Evolutionary conservation across 192 early-diverging fungal species (phyloP).

Genomic region (Entomortierella lignicola): DNA sequence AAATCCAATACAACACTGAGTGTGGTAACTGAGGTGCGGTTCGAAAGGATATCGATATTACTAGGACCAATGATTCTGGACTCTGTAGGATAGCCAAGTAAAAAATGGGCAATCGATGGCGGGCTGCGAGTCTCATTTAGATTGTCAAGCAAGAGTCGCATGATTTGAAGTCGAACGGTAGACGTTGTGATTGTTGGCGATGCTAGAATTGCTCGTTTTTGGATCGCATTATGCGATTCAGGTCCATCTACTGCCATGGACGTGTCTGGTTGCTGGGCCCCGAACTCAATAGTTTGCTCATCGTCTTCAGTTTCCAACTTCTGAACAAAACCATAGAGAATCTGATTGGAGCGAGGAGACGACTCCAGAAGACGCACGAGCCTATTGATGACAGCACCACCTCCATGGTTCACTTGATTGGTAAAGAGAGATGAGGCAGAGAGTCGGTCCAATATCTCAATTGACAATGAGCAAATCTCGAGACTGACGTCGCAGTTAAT

Average conservation of each 20-base stretch:
- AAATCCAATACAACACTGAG: constrained; percentile 75
- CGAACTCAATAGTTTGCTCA: constrained; percentile 35
- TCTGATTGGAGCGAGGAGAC: constrained; percentile 72
- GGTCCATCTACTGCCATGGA: constrained; percentile 49
- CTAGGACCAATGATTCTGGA: constrained; percentile 48
- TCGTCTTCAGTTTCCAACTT: constrained; percentile 77
- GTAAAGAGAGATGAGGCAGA: constrained; percentile 80
- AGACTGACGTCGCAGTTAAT: constrained; percentile 75
- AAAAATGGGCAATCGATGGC: constrained; percentile 88
- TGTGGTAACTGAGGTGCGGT: constrained; percentile 55
- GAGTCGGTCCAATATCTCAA: constrained; percentile 78
- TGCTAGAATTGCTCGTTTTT: constrained; percentile 33
- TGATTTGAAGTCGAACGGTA: constrained; percentile 81
- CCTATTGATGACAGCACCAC: constrained; percentile 72
- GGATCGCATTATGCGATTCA: constrained; percentile 40
- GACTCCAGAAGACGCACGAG: constrained; percentile 77
- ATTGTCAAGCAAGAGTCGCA: constrained; percentile 89
- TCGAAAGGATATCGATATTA: constrained; percentile 53
- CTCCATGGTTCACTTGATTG: constrained; percentile 58
- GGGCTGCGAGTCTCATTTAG: constrained; percentile 61
- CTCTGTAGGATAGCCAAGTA: constrained; percentile 79
- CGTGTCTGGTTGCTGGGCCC: constrained; percentile 6
- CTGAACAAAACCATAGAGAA: constrained; percentile 81
- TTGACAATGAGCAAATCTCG: constrained; percentile 78
- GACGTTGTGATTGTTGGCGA: constrained; percentile 33